Conservation (phyloP, 208 protist genomes). For the Borovskyia barvae region DNA sequence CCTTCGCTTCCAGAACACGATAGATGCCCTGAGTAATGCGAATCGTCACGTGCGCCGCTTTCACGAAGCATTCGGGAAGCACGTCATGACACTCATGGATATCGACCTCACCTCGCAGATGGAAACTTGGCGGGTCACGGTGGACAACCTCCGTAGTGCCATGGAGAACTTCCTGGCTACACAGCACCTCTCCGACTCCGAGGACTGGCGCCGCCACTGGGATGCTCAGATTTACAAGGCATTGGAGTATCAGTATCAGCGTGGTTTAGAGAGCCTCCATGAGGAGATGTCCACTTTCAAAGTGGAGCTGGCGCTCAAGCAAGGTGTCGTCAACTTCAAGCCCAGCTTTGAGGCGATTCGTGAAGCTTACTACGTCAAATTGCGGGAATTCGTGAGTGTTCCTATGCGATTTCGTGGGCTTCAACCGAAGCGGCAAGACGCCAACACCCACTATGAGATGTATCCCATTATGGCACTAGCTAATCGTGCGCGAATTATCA, state of each 20-base stretch:
- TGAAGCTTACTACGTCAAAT: slow-evolving; percentile 93
- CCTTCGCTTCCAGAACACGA: slow-evolving; percentile 81
- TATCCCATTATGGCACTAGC: slow-evolving; percentile 87
- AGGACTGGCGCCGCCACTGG: slow-evolving; percentile 93
- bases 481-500: slow-evolving; percentile 83
- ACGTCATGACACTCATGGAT: slow-evolving; percentile 83
- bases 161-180: slow-evolving; percentile 84
- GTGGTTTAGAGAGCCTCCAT: slow-evolving; percentile 90
- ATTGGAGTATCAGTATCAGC: slow-evolving; percentile 94
- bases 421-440: slow-evolving; percentile 69
- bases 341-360: slow-evolving; percentile 94
- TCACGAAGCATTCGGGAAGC: slow-evolving; percentile 79
- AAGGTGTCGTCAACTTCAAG: slow-evolving; percentile 90
- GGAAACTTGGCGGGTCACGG: slow-evolving; percentile 90
- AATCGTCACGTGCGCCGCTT: slow-evolving; percentile 87
- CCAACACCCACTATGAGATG: slow-evolving; percentile 72
- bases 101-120: slow-evolving; percentile 90
- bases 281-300: slow-evolving; percentile 93
- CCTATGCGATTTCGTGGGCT: slow-evolving; percentile 93
- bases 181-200: slow-evolving; percentile 76
- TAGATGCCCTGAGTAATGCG: slow-evolving; percentile 74
- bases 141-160: slow-evolving; percentile 82
- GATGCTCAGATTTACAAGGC: slow-evolving; percentile 98
- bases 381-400: slow-evolving; percentile 94
- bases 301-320: slow-evolving; percentile 93